A percentile compares a stretch with the other conserved stretches of the same genome.
phyloP scores from a whole-genome alignment of 129 eudicot species.

The Tanacetum coccineum region DNA sequence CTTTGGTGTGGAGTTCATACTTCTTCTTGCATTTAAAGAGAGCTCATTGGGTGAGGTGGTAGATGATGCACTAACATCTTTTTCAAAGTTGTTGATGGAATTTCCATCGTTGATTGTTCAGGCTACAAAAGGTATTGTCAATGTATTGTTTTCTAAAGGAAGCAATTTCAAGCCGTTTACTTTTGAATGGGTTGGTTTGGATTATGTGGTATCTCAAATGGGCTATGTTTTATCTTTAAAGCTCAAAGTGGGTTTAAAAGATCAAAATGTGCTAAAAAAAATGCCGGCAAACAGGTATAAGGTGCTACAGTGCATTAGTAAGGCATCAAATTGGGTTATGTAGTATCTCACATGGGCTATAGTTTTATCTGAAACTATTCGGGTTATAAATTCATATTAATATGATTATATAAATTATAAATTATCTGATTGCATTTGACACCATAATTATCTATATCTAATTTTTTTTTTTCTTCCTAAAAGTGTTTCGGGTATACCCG shows the following conservation, averaged over 20 bases:
- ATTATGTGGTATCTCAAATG: too few species aligned
- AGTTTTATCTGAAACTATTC: too few species aligned
- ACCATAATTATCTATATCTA: not conserved
- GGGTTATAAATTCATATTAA: too few species aligned
- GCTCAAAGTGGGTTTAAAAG: too few species aligned
- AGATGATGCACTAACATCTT: conserved; percentile 68
- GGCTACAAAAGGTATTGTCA: conserved; percentile 63
- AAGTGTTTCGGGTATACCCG: not conserved
- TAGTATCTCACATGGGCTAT: too few species aligned
- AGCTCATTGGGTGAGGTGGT: conserved; percentile 54
- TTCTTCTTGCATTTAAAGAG: conserved; percentile 51
- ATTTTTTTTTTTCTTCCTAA: not conserved
- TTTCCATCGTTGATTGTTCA: conserved; percentile 83
- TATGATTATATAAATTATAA: not conserved
- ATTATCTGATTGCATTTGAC: not conserved
- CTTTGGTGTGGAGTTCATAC: conserved; percentile 72
- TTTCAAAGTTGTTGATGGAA: conserved; percentile 44
- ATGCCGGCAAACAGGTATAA: too few species aligned
- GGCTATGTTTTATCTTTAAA: too few species aligned
- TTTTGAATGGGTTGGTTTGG: too few species aligned
- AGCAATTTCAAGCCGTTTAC: too few species aligned
- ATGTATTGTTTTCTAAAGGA: not conserved
- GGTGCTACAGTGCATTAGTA: too few species aligned
- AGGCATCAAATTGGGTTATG: too few species aligned
- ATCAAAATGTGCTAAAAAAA: too few species aligned